These are phyloP conservation scores for Alternaria brassicae DNA, from an alignment of 2,329 filamentous ascomycete species.

Conservation along the genomic window DNA sequence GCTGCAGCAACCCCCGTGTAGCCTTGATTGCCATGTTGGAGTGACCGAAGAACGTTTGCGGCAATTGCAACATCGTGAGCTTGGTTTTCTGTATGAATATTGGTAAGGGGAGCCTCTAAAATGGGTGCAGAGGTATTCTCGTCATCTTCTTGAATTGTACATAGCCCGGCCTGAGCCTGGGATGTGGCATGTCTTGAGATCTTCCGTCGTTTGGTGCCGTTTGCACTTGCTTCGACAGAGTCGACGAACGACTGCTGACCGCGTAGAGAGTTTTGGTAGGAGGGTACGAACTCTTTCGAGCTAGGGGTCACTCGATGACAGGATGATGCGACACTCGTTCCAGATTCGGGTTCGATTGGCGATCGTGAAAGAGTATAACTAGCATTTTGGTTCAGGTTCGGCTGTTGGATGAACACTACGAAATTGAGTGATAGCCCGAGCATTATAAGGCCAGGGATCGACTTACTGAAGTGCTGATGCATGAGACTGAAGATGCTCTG, in stretches of 20 bases:
- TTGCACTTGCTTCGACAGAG: not conserved
- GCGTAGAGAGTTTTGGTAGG: not conserved
- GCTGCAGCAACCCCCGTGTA: not conserved
- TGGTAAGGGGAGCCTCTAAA: not conserved
- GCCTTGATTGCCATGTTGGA: not conserved
- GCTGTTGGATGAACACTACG: not conserved
- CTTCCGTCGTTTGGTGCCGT: not conserved
- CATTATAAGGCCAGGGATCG: not conserved
- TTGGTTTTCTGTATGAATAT: not conserved
- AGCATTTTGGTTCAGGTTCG: not conserved
- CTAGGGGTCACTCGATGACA: not conserved
- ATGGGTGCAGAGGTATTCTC: not conserved
- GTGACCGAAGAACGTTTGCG: not conserved
- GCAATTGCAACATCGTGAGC: not conserved
- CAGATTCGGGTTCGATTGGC: not conserved
- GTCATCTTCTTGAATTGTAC: not conserved
- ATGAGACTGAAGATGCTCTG: not conserved
- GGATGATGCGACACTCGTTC: not conserved
- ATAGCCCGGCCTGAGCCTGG: not conserved
- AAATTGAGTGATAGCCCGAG: not conserved
- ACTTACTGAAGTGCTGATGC: not conserved
- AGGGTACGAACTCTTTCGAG: no score
- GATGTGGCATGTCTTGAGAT: not conserved
- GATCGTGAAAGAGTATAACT: not conserved
- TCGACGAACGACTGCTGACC: not conserved